Conservation (phyloP, 2,329 filamentous ascomycete genomes). For the Penicillium sp. region DNA sequence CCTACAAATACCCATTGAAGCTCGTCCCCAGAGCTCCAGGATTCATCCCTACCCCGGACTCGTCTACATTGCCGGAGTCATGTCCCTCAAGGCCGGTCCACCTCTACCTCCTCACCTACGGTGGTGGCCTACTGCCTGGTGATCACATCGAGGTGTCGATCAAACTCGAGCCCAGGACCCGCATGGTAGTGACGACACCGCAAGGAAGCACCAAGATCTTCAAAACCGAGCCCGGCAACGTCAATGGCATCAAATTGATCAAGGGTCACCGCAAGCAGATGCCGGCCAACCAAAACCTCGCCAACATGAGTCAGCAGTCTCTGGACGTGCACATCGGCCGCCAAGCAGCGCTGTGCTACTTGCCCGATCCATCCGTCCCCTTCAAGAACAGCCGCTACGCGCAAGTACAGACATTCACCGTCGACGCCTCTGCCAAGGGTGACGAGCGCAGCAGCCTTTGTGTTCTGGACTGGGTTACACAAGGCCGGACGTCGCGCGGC, state of each 20-base stretch:
- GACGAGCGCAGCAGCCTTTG: slow-evolving; percentile 62
- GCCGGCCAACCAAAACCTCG: slow-evolving; percentile 42
- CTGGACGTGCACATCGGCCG: slow-evolving; percentile 52
- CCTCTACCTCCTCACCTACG: slow-evolving; percentile 90
- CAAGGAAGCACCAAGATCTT: slow-evolving; percentile 95
- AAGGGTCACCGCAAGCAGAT: slow-evolving; percentile 29
- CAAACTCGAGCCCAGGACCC: slow-evolving; percentile 63
- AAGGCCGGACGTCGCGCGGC: slow-evolving; percentile 79
- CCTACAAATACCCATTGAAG: slow-evolving; percentile 94
- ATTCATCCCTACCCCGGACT: slow-evolving; percentile 54
- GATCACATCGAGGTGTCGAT: slow-evolving; percentile 77
- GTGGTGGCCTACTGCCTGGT: slow-evolving; percentile 86
- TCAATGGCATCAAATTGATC: slow-evolving; percentile 23
- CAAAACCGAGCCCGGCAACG: slow-evolving; percentile 61
- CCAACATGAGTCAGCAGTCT: slow-evolving; percentile 49
- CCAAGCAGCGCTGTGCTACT: slow-evolving; percentile 59
- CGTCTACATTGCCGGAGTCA: slow-evolving; percentile 19
- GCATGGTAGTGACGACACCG: slow-evolving; percentile 62
- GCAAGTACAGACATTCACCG: slow-evolving; percentile 76
- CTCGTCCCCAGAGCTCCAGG: slow-evolving; percentile 78
- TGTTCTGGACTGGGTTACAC: slow-evolving; percentile 90
- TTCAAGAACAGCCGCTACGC: slow-evolving; percentile 82
- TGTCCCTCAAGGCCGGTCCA: slow-evolving; percentile 61
- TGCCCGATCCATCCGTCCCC: slow-evolving; percentile 92
- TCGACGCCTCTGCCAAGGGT: slow-evolving; percentile 47